These are phyloP conservation scores for Aspergillus fructus DNA, from an alignment of 2,329 filamentous ascomycete genomes.

Conservation along the genomic window DNA sequence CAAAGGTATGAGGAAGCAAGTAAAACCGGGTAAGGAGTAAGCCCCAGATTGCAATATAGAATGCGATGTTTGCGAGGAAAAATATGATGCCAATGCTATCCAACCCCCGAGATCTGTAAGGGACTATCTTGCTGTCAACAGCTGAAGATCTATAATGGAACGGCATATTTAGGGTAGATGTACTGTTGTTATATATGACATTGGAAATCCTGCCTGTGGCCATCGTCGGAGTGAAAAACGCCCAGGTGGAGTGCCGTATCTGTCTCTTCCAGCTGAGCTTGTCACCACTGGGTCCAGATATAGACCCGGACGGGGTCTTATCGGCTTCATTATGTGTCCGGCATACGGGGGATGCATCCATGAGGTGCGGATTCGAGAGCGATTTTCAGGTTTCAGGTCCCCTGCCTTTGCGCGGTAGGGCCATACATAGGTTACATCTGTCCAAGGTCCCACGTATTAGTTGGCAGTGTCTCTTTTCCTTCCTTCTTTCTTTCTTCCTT, in stretches of 20 bases:
- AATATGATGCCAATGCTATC: conserved; percentile 60
- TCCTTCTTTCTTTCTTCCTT: too few species aligned
- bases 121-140: conserved; percentile 37
- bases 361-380: too few species aligned
- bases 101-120: conserved; percentile 57
- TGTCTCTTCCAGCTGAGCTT: conserved; percentile 52
- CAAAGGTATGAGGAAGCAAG: conserved; percentile 68
- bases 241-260: conserved; percentile 70
- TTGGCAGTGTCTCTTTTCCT: too few species aligned
- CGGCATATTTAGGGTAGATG: conserved; percentile 17
- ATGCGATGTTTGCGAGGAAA: conserved; percentile 61
- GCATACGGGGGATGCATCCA: too few species aligned
- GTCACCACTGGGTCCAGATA: conserved; percentile 19
- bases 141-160: not conserved
- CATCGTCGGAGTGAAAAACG: conserved; percentile 73
- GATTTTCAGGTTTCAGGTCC: too few species aligned
- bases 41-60: conserved; percentile 63
- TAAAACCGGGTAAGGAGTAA: conserved; percentile 69
- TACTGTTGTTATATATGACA: conserved; percentile 56
- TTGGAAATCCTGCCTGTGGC: conserved; percentile 62
- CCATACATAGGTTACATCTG: too few species aligned
- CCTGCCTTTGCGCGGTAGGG: too few species aligned
- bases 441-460: too few species aligned
- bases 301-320: conserved; percentile 8
- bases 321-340: too few species aligned